phyloP scores from a whole-genome alignment of 163 green algal species.

The Scenedesmus sp. region DNA sequence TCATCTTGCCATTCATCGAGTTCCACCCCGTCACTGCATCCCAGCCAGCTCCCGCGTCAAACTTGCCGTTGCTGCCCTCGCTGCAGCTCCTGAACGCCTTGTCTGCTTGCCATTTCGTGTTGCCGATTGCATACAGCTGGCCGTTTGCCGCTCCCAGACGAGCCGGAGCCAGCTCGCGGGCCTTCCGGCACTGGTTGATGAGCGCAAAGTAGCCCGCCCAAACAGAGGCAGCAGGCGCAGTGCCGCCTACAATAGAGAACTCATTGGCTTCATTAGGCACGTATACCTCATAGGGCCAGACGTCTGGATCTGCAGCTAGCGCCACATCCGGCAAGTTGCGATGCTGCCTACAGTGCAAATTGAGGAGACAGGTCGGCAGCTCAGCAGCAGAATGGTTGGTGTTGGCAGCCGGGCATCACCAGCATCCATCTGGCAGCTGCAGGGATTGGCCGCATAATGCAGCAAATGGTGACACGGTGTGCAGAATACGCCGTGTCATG shows the following conservation, averaged over 20 bases:
- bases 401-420: not conserved
- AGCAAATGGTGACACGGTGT: too few relatives aligned
- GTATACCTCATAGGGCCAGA: not conserved
- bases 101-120: not conserved
- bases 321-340: slow-evolving; percentile 16
- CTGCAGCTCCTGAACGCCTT: not conserved
- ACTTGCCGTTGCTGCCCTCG: slow-evolving; percentile 18
- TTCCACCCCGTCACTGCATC: slow-evolving; percentile 19
- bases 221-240: not conserved
- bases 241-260: not conserved
- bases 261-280: not conserved
- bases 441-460: too few relatives aligned
- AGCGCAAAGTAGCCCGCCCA: slow-evolving; percentile 6
- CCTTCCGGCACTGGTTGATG: slow-evolving; percentile 5
- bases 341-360: not conserved
- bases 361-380: not conserved
- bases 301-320: not conserved
- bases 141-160: not conserved
- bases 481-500: too few relatives aligned
- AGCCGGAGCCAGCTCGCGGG: not conserved
- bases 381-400: not conserved
- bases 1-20: not conserved
- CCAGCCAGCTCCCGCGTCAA: slow-evolving; percentile 7
- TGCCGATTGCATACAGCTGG: not conserved
- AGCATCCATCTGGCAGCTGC: too few relatives aligned